Base-by-base conservation (phyloP, 176 grass and related monocot genomes). In the Areca catechu region DNA sequence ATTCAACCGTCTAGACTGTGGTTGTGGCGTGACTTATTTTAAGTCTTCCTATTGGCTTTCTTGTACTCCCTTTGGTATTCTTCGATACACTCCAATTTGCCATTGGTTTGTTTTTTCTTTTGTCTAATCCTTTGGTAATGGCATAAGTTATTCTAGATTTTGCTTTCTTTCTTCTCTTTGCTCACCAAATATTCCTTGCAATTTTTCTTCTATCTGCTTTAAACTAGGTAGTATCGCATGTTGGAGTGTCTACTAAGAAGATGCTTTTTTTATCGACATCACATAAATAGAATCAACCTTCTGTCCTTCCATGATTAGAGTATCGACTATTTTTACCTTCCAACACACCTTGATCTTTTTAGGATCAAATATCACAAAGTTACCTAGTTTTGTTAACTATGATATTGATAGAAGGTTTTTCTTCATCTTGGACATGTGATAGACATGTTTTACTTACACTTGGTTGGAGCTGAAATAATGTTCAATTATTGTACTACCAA, bases 331-430 rank as follows among this genome's bases (percentile, higher is more conserved):
- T 18, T 12, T 48, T 1, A 48, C 5, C 2, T 10, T 16, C 1
- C 4, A 1, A 48, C 12, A 48, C 20, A 62, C 17, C 30, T 49
- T 62, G 1, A 62, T 16, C 15, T 62, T 7, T 20, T 48, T 21
- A 17, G n/a, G 10, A 37, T 30, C 43, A 47, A 62, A 48, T 62
- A 15, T 5, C 3, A 1, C 6, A 4, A 47, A 21, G 18, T 17
- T 20, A 1, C 28, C 1, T 30, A 5, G 28, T 30, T 30, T 1
- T 7, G 1, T 7, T 48, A 19, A 48, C 43, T 69, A 6, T 20
- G 18, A 70, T 22, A 71, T 14, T 24, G 14, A 71, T 21, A 55
- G 3, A 14, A 73, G 25, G 28, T 73, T 73, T 16, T 56, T 56
- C 23, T 73, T 73, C 17, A 73, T 73, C 29, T 16, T 17, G 12